Evolutionary conservation across 2,329 filamentous ascomycete species (phyloP).

Genomic region (Arthrobotrys megalospora): DNA sequence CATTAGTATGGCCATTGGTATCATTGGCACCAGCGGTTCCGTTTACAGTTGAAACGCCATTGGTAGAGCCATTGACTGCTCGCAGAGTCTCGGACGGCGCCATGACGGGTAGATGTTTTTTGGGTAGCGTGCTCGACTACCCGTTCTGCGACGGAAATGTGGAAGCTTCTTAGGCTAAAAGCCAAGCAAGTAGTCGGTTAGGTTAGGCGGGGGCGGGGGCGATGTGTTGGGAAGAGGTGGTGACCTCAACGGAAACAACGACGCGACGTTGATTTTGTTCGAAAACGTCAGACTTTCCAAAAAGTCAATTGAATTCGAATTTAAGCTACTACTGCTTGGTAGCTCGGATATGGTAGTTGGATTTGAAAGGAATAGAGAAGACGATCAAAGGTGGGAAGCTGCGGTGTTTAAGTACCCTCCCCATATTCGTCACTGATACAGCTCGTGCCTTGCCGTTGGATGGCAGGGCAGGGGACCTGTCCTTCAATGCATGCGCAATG

Average conservation of each 20-base stretch:
- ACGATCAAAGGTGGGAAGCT: too few relatives aligned
- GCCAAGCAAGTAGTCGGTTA: too few relatives aligned
- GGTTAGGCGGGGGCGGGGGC: constrained; percentile 6
- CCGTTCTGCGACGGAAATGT: constrained; percentile 16
- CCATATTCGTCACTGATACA: too few relatives aligned
- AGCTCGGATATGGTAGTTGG: too few relatives aligned
- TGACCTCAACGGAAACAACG: not conserved
- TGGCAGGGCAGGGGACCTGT: too few relatives aligned
- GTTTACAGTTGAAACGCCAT: constrained; percentile 24
- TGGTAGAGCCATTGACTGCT: constrained; percentile 12
- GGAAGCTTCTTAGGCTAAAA: not conserved
- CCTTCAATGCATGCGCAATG: not conserved
- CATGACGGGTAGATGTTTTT: constrained; percentile 13
- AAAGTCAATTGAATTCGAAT: too few relatives aligned
- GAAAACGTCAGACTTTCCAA: too few relatives aligned
- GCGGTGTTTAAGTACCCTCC: too few relatives aligned
- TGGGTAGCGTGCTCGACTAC: not conserved
- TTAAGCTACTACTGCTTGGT: too few relatives aligned
- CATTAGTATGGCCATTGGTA: constrained; percentile 3
- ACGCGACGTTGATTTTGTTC: too few relatives aligned
- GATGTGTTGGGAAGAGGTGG: not conserved
- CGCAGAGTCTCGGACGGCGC: constrained; percentile 27
- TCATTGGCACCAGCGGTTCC: not conserved
- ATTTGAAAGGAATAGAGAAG: too few relatives aligned
- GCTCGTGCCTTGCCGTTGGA: too few relatives aligned